These are phyloP conservation scores for Ustilago sp. DNA, from an alignment of 1,284 basidiomycete genomes.

Conservation along the genomic window DNA sequence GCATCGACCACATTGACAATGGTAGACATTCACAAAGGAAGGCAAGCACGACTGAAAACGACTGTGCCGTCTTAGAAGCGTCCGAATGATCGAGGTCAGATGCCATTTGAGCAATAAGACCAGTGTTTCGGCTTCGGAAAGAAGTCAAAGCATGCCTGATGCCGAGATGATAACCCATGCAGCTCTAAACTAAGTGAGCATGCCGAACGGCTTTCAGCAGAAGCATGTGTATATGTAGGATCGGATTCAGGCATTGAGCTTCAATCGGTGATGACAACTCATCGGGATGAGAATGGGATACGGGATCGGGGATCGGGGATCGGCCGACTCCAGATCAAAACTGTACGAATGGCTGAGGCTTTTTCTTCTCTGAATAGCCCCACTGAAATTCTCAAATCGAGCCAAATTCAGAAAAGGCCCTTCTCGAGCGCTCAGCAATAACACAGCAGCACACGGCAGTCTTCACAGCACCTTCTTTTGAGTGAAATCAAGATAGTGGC, in stretches of 20 bases:
- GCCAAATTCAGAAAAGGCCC: not conserved
- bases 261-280: too few relatives aligned
- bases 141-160: too few relatives aligned
- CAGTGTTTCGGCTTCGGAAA: too few relatives aligned
- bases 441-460: slow-evolving; percentile 17
- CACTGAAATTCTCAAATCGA: not conserved
- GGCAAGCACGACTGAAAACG: not conserved
- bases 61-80: not conserved
- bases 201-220: too few relatives aligned
- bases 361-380: not conserved
- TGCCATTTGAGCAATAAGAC: too few relatives aligned
- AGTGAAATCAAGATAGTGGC: slow-evolving; percentile 11
- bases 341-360: not conserved
- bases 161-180: not conserved
- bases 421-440: not conserved
- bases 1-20: not conserved
- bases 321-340: not conserved
- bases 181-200: not conserved
- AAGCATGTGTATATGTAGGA: too few relatives aligned
- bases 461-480: not conserved
- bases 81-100: not conserved
- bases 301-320: not conserved
- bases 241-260: too few relatives aligned
- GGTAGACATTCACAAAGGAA: slow-evolving; percentile 2
- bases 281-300: too few relatives aligned